These are phyloP conservation scores for Naganishia albida DNA, from an alignment of 1,284 basidiomycete species.

Conservation along the genomic window DNA sequence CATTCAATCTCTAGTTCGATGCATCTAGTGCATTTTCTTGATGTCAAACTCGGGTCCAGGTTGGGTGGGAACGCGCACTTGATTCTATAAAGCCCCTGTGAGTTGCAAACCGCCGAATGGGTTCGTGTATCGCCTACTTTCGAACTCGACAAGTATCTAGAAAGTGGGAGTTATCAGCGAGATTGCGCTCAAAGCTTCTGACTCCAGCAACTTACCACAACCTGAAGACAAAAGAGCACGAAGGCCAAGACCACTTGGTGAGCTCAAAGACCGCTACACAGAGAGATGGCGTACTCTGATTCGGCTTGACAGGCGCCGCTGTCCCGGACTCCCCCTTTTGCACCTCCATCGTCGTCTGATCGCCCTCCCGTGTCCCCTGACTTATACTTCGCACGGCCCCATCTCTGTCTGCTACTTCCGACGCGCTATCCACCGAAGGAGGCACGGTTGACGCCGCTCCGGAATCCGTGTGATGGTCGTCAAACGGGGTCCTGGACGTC, in stretches of 20 bases:
- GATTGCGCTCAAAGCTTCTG: neutral
- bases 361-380: neutral
- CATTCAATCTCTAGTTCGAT: constrained; percentile 26
- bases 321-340: neutral
- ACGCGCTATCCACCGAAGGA: constrained; percentile 1
- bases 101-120: neutral
- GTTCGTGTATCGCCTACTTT: constrained; percentile 12
- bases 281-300: constrained; percentile 14
- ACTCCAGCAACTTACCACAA: constrained; percentile 8
- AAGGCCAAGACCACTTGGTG: too few species aligned
- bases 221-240: constrained; percentile 4
- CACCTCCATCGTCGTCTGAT: neutral
- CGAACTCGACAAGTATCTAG: constrained; percentile 26
- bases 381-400: neutral
- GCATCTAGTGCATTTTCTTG: constrained; percentile 23
- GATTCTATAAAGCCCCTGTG: constrained; percentile 7
- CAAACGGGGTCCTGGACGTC: constrained; percentile 21
- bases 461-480: neutral
- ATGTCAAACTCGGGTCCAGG: neutral
- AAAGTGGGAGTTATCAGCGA: neutral
- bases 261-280: too few species aligned
- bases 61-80: constrained; percentile 23
- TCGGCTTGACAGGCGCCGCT: neutral
- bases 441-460: neutral
- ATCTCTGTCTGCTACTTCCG: neutral